Base-by-base conservation (phyloP, 75 land plant species). In the Sequoiadendron giganteum region DNA sequence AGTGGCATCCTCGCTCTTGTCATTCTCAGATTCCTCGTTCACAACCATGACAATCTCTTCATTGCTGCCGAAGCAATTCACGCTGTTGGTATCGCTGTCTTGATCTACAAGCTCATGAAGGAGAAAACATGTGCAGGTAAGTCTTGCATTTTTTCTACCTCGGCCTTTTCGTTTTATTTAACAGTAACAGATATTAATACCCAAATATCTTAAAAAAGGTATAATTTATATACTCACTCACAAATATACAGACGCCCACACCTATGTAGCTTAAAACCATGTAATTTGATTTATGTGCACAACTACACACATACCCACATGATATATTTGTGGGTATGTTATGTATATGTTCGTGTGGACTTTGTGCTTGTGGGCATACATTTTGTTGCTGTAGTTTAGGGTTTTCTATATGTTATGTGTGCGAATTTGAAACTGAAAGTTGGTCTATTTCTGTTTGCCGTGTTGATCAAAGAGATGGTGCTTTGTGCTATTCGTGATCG, bases 31-130 rank as follows among this genome's bases (percentile, higher is more conserved):
- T 89, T 94, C 86, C 89, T 94, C 40, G 96, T 98, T 45, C 92
- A 91, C 85, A 98, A 98, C 79, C 97, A 98, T 92, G 99, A 98
- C 80, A 97, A 95, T 81, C 95, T 98, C 86, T 98, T 98, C 86
- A 95, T 98, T 78, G 98, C 96, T 36, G 96, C 99, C 47, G 98
- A 98, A 91, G 94, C 95, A 18, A 91, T 90, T 10, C 99, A 98
- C 87, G 92, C 99, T 83, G 85, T 98, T 39, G 99, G 99, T 42
- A 95, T 98, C 87, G 89, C 79, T 21, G 96, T 97, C 3, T 94
- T 98, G 48, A 97, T 98, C 61, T 95, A 98, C 88, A 97, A 98
- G 92, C 96, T 98, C 90, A 93, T 56, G 54, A 96, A 95, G 88
- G 98, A 97, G 91, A 91, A 88, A 48, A 98, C 96, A 84, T 98